These are phyloP conservation scores for Macrolepiota dolichaula DNA, from an alignment of 768 basidiomycete species.

Conservation along the genomic window DNA sequence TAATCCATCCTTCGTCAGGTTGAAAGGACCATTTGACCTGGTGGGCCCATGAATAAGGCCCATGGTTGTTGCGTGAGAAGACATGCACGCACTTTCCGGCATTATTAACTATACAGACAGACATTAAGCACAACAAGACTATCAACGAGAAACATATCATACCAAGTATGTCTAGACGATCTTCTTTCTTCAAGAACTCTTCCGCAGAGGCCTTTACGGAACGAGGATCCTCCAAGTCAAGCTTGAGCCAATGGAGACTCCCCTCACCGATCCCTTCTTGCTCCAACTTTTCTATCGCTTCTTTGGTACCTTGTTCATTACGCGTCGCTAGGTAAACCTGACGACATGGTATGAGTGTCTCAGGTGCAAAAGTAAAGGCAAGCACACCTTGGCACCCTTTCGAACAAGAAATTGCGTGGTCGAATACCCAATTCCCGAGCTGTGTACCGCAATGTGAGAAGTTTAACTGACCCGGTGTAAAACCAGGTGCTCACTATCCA, in stretches of 20 bases:
- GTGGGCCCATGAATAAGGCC: background rate
- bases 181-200: constrained; percentile 26
- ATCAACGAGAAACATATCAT: constrained; percentile 15
- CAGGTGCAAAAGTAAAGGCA: background rate
- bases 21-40: constrained; percentile 9
- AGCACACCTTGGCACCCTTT: constrained; percentile 4
- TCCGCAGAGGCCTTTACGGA: constrained; percentile 22
- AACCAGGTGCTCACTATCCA: background rate
- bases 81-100: constrained; percentile 22
- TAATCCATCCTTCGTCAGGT: constrained; percentile 17
- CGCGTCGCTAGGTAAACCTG: constrained; percentile 19
- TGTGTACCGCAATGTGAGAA: background rate
- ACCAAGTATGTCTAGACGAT: constrained; percentile 56
- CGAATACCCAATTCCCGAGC: constrained; percentile 4
- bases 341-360: too few relatives aligned
- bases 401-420: constrained; percentile 2
- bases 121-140: background rate
- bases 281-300: constrained; percentile 17
- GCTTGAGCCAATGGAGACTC: constrained; percentile 18
- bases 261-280: constrained; percentile 18
- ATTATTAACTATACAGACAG: constrained; percentile 45
- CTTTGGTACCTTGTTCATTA: constrained; percentile 15
- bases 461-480: background rate
- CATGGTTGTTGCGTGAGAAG: background rate
- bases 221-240: constrained; percentile 25